phyloP scores from a whole-genome alignment of 176 grass and related monocot genomes.

The Saccharum officinarum region DNA sequence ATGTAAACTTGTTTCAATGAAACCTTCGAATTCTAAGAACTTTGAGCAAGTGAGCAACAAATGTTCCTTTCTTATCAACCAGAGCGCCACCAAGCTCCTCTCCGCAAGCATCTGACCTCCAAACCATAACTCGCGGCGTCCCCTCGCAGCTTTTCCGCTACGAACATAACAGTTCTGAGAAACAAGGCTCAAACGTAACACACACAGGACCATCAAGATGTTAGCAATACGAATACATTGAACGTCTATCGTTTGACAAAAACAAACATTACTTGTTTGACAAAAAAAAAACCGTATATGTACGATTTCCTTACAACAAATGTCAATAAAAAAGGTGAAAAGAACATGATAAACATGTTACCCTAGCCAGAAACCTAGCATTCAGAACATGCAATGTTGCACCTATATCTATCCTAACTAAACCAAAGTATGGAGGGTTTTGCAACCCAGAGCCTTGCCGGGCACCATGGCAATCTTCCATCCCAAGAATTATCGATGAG shows the following conservation, averaged over 20 bases:
- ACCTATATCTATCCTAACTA: slow-evolving; percentile 40
- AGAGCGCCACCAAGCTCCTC: not conserved
- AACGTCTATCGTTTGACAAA: too few species aligned
- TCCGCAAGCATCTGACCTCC: not conserved
- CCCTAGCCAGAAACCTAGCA: slow-evolving; percentile 29
- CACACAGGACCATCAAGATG: not conserved
- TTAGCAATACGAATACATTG: not conserved
- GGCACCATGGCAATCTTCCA: slow-evolving; percentile 4
- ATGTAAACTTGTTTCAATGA: slow-evolving; percentile 33
- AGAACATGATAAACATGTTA: not conserved
- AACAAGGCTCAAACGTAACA: not conserved
- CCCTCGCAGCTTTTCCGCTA: not conserved
- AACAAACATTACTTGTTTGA: not conserved
- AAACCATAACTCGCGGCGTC: not conserved
- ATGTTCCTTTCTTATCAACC: not conserved
- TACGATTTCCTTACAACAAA: slow-evolving; percentile 36
- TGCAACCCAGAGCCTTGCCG: not conserved
- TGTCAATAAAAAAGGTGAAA: not conserved
- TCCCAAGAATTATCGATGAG: slow-evolving; percentile 9
- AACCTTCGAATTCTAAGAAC: not conserved
- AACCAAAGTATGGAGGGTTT: slow-evolving; percentile 26
- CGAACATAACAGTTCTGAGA: not conserved
- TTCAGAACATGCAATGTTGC: slow-evolving; percentile 37
- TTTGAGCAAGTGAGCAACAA: not conserved
- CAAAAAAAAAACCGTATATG: not conserved